phyloP scores from a whole-genome alignment of 2,329 filamentous ascomycete genomes.

The Verticillium klebahnii region DNA sequence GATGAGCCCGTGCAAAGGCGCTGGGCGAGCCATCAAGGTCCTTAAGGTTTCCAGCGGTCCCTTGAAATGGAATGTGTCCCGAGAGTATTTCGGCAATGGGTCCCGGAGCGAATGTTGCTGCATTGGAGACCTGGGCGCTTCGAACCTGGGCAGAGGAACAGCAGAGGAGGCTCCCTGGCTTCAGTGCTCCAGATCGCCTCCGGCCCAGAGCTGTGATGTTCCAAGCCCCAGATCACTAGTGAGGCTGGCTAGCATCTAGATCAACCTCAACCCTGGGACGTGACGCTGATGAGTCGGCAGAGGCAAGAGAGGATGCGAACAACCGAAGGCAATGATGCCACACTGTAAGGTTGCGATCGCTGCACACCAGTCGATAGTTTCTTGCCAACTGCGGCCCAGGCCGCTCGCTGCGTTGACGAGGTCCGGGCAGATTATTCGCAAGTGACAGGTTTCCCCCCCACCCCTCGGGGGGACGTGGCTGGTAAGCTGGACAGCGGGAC shows the following conservation, averaged over 20 bases:
- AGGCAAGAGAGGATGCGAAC: not conserved
- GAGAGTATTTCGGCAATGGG: not conserved
- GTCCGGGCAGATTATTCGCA: not conserved
- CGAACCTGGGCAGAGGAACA: not conserved
- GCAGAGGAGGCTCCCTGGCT: not conserved
- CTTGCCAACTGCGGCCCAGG: not conserved
- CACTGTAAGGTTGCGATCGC: not conserved
- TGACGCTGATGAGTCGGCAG: not conserved
- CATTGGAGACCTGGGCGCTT: not conserved
- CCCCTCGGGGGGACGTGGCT: not conserved
- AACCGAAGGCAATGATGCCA: not conserved
- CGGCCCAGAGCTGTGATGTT: not conserved
- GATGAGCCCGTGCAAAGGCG: not conserved
- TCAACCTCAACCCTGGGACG: not conserved
- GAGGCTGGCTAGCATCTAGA: not conserved
- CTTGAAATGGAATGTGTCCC: not conserved
- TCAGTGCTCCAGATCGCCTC: not conserved
- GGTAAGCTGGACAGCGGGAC: not conserved
- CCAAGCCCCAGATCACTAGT: not conserved
- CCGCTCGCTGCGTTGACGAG: not conserved
- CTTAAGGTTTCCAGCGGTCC: not conserved
- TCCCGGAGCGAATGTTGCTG: not conserved
- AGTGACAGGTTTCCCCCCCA: not conserved
- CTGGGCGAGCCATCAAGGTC: not conserved
- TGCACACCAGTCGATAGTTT: not conserved